Evolutionary conservation across 805 yeast genomes (phyloP), one percentile per base, ranked within the genome.

Genomic region (Yarrowia divulgata): DNA sequence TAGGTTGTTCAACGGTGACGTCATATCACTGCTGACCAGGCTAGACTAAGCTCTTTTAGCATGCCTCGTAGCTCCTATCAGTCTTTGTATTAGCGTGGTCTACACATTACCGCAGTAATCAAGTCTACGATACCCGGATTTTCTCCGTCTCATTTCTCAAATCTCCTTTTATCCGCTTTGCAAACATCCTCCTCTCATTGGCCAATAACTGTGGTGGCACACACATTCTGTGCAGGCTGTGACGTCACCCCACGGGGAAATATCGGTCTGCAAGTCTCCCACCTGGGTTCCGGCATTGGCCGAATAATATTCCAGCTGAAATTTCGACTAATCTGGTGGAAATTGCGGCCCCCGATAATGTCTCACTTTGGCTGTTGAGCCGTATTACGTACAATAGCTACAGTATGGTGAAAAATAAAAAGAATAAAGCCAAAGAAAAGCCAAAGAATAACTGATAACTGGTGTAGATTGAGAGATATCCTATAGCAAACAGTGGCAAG

Each of bases 241-340:
- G 29, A 18, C 48, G 29, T 46, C 29, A 45, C 50, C 50, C 50
- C 50, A 46, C 50, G 50, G 50, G 50, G 50, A 23, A 10, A 10
- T 19, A 3, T 19, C 50, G 50, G 50, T 16, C 19, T 46, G 50
- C 50, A 46, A 19, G 29, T 13, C 29, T 5, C 29, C 14, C 50
- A 19, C 50, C 23, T 19, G 32, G 1, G 32, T 8, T 23, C 50
- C 50, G 50, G 6, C 3, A 19, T 5, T 8, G 32, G 32, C 50
- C 50, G 50, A 45, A 19, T 8, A 39, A 39, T 39, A 39, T 39
- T 39, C 40, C 40, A 5, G 13, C 16, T 12, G 29, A 23, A 39
- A 39, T 39, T 34, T 34, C 37, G 37, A 3, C 10, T 39, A 9
- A 39, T 13, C 12, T 39, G 45, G 9, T 16, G 13, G 29, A 23